Evolutionary conservation across 345 rosid genomes (phyloP), one percentile per base, ranked within the genome.

Genomic region (Eucalyptus regnans): DNA sequence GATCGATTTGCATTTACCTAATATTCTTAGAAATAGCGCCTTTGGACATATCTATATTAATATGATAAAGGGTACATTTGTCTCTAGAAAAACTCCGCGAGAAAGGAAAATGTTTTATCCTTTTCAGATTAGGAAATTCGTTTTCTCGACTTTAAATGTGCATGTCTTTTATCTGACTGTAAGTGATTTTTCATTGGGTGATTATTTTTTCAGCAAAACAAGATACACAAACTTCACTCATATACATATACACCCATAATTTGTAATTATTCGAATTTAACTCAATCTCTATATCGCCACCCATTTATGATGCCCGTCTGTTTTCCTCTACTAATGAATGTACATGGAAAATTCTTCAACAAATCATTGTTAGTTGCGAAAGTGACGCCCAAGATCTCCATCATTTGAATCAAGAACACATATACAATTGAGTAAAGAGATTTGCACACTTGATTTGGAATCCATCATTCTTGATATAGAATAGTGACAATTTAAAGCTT

Each of bases 291-390:
- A 18, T 33, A 2, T 71, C 8, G 7, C 20, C 12, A 37, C 13
- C 14, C 25, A 37, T 18, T 7, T 9, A 33, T 7, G 81, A 0
- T 10, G 7, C 46, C 3, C 1, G 2, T 15, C 5, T 0, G 0
- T 71, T 33, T 71, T 68, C 41, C 23, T 33, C 7, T 33, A 9
- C 80, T 33, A 31, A 8, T 33, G 80, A 17, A 68, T n/a, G 11
- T 8, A 15, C 12, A 66, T 8, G 79, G 20, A 66, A 66, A 15
- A 64, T n/a, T 68, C 80, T 68, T 68, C 80, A 15, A 33, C 58
- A 52, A 52, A 52, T 52, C 58, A 52, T 52, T 52, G 10, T 20
- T 20, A 52, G 25, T 20, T 20, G 10, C 4, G 4, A 52, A 52
- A 8, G 25, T 0, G 0, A 52, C 0, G 10, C 25, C 25, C 25